Conservation (phyloP, 352 stramenopile species). For the Phytopythium oedochilum region DNA sequence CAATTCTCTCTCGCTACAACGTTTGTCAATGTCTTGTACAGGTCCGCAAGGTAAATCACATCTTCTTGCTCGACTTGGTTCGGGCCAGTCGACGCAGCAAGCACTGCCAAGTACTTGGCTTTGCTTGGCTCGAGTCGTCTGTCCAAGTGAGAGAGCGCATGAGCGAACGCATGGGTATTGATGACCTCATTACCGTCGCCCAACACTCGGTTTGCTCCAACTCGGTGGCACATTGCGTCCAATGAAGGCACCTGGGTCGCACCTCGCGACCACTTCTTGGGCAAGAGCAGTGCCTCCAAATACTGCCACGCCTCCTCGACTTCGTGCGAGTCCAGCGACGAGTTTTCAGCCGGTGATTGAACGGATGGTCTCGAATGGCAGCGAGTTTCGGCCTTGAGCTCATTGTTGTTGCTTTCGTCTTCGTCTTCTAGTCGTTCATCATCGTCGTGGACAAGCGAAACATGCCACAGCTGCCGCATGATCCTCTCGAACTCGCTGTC, state of each 20-base stretch:
- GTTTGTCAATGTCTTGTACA: constrained; percentile 12
- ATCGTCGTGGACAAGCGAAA: constrained; percentile 25
- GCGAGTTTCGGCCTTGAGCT: neutral
- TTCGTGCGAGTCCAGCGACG: neutral
- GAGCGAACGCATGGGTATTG: constrained; percentile 47
- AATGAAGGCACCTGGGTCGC: constrained; percentile 16
- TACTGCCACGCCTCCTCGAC: constrained; percentile 13
- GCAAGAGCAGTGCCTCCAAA: constrained; percentile 15
- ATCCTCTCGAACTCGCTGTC: constrained; percentile 85
- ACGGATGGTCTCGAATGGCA: neutral
- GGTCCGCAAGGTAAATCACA: constrained; percentile 20
- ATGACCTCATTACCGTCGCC: constrained; percentile 59
- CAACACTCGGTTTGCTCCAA: constrained; percentile 53
- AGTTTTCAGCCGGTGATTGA: neutral
- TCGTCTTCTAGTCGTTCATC: constrained; percentile 8
- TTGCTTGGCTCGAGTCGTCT: constrained; percentile 35
- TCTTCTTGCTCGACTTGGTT: constrained; percentile 6
- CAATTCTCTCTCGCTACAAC: neutral
- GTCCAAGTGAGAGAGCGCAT: constrained; percentile 29
- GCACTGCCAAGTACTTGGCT: constrained; percentile 17
- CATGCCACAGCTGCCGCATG: constrained; percentile 67
- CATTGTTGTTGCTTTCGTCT: neutral
- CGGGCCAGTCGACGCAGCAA: constrained; percentile 15
- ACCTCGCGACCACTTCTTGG: constrained; percentile 5
- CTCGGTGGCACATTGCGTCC: constrained; percentile 39